A percentile compares a stretch with the other conserved stretches of the same genome.
These are phyloP conservation scores for Aspergillus brunneoviolaceus DNA, from an alignment of 2,329 filamentous ascomycete species.

Conservation along the genomic window DNA sequence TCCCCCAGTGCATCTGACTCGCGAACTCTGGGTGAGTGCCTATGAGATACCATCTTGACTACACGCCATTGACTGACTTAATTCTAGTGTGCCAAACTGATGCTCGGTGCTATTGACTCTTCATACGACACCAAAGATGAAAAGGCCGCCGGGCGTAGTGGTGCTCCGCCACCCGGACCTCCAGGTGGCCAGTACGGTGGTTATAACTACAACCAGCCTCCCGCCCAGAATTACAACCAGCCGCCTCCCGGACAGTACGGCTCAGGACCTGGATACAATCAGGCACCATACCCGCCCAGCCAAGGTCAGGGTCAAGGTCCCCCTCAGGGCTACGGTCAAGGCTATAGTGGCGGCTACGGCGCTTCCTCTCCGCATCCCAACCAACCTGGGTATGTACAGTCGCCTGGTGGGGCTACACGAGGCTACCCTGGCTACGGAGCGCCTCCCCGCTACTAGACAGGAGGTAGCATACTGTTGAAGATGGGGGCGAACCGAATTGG, in stretches of 20 bases:
- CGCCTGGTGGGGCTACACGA: slow-evolving; percentile 9
- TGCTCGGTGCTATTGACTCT: slow-evolving; percentile 65
- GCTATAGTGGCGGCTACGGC: slow-evolving; percentile 26
- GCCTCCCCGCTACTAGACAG: slow-evolving; percentile 24
- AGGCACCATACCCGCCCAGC: slow-evolving; percentile 12
- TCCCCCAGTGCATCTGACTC: slow-evolving; percentile 62
- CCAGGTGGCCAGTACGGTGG: slow-evolving; percentile 40
- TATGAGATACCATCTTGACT: not conserved
- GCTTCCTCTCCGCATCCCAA: slow-evolving; percentile 16
- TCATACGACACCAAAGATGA: slow-evolving; percentile 67
- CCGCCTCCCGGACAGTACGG: slow-evolving; percentile 24
- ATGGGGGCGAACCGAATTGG: not conserved
- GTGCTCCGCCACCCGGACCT: slow-evolving; percentile 23
- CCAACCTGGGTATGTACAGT: slow-evolving; percentile 17
- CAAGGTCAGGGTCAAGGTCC: slow-evolving; percentile 14
- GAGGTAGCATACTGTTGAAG: not conserved
- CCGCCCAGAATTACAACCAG: slow-evolving; percentile 22
- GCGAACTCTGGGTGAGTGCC: slow-evolving; percentile 59
- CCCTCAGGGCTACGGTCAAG: slow-evolving; percentile 22
- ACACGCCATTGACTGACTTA: slow-evolving; percentile 15
- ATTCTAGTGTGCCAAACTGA: slow-evolving; percentile 59
- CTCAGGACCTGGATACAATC: slow-evolving; percentile 10
- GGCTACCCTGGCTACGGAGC: slow-evolving; percentile 23
- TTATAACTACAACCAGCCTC: slow-evolving; percentile 24
- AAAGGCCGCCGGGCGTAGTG: slow-evolving; percentile 45